These are phyloP conservation scores for Hamiltosporidium magnivora DNA, from an alignment of 371 early-diverging fungal genomes.

Conservation along the genomic window DNA sequence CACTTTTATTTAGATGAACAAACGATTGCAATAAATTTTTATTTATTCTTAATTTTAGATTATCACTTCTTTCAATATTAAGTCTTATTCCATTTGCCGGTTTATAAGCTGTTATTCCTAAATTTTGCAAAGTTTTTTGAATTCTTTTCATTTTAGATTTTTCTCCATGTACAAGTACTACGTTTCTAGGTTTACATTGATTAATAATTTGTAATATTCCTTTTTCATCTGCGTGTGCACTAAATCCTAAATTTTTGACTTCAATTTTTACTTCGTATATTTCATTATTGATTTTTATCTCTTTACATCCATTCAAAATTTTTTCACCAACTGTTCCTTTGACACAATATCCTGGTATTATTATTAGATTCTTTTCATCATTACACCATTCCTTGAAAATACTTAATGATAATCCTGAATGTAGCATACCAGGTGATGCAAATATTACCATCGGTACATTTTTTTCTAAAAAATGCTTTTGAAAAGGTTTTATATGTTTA, in stretches of 20 bases:
- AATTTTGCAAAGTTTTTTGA: background rate
- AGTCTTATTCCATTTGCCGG: no score
- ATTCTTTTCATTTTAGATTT: constrained; percentile 64
- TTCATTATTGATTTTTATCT: constrained; percentile 9
- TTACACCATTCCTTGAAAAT: constrained; percentile 75
- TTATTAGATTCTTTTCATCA: constrained; percentile 73
- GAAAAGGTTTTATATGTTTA: constrained; percentile 71
- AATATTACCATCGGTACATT: constrained; percentile 78
- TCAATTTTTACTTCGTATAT: constrained; percentile 65
- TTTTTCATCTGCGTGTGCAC: constrained; percentile 92
- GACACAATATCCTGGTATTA: constrained; percentile 69
- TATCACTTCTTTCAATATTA: no score
- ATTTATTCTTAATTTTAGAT: no score
- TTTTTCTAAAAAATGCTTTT: constrained; percentile 59
- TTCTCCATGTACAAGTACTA: constrained; percentile 96
- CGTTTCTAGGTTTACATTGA: constrained; percentile 75
- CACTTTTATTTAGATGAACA: no score
- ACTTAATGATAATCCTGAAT: constrained; percentile 62
- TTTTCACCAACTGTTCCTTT: constrained; percentile 82
- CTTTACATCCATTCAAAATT: constrained; percentile 71
- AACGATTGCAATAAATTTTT: no score
- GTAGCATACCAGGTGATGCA: constrained; percentile 73
- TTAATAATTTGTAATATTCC: constrained; percentile 88
- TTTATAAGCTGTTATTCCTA: no score
- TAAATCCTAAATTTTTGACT: constrained; percentile 83